Evolutionary conservation across 2,329 filamentous ascomycete species (phyloP).

Genomic region (Tolypocladium sp.): DNA sequence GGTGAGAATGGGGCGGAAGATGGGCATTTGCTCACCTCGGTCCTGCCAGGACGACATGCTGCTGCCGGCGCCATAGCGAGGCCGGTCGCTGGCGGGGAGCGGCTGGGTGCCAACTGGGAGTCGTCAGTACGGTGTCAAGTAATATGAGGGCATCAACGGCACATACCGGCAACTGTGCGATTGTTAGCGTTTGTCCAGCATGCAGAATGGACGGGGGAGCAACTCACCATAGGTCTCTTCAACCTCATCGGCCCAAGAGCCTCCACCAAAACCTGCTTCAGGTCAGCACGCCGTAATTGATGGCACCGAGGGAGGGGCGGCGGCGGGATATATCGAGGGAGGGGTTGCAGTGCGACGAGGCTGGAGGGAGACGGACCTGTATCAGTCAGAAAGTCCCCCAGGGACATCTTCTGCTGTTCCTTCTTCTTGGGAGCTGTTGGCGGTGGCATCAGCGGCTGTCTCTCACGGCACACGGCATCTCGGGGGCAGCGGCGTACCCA

Average conservation of each 20-base stretch:
- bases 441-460: conserved; percentile 6
- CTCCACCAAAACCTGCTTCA: conserved; percentile 40
- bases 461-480: conserved; percentile 1
- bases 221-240: conserved; percentile 75
- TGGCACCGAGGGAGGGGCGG: not conserved
- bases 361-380: conserved; percentile 55
- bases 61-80: conserved; percentile 21
- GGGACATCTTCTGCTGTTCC: conserved; percentile 92
- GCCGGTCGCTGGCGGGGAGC: conserved; percentile 41
- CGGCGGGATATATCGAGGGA: conserved; percentile 12
- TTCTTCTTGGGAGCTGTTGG: conserved; percentile 79
- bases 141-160: conserved; percentile 1
- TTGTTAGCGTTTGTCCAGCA: conserved; percentile 16
- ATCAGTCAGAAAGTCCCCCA: conserved; percentile 91
- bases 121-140: conserved; percentile 11
- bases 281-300: conserved; percentile 16
- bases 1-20: not conserved
- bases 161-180: conserved; percentile 26
- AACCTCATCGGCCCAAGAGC: conserved; percentile 99
- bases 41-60: conserved; percentile 31
- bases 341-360: conserved; percentile 12
- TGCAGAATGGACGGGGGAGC: conserved; percentile 2
- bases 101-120: conserved; percentile 40
- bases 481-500: conserved; percentile 34
- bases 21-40: conserved; percentile 25